These are phyloP conservation scores for Chrysoporthe deuterocubensis DNA, from an alignment of 2,329 filamentous ascomycete species.

Conservation along the genomic window DNA sequence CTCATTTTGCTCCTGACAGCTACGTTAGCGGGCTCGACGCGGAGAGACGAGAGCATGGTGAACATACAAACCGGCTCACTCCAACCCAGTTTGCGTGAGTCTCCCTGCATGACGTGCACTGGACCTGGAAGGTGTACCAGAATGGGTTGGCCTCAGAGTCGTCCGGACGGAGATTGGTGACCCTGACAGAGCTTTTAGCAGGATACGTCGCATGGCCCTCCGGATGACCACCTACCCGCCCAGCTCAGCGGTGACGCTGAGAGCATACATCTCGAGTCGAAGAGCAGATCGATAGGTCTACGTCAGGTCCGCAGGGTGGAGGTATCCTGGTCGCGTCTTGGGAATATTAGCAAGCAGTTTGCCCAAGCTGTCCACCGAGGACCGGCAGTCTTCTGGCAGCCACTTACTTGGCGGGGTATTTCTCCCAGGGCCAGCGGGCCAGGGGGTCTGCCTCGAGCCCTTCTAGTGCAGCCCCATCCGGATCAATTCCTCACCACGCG, in stretches of 20 bases:
- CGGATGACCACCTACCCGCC: slow-evolving; percentile 57
- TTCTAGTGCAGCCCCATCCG: background rate
- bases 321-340: background rate
- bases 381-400: background rate
- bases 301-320: background rate
- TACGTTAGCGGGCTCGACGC: slow-evolving; percentile 6
- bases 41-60: slow-evolving; percentile 13
- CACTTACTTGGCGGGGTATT: background rate
- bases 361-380: background rate
- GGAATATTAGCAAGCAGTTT: background rate
- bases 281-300: background rate
- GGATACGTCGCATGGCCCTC: no score
- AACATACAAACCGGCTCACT: slow-evolving; percentile 83
- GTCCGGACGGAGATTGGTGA: slow-evolving; percentile 84
- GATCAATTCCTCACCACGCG: background rate
- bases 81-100: slow-evolving; percentile 84
- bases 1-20: slow-evolving; percentile 77
- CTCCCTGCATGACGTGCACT: slow-evolving; percentile 97
- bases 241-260: slow-evolving; percentile 70
- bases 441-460: slow-evolving; percentile 1
- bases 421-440: background rate
- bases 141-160: slow-evolving; percentile 84
- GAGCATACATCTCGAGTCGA: slow-evolving; percentile 61
- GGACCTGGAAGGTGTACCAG: slow-evolving; percentile 97
- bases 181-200: slow-evolving; percentile 54